Evolutionary conservation across 495 filamentous ascomycete species (phyloP).

Genomic region (Glonium stellatum): DNA sequence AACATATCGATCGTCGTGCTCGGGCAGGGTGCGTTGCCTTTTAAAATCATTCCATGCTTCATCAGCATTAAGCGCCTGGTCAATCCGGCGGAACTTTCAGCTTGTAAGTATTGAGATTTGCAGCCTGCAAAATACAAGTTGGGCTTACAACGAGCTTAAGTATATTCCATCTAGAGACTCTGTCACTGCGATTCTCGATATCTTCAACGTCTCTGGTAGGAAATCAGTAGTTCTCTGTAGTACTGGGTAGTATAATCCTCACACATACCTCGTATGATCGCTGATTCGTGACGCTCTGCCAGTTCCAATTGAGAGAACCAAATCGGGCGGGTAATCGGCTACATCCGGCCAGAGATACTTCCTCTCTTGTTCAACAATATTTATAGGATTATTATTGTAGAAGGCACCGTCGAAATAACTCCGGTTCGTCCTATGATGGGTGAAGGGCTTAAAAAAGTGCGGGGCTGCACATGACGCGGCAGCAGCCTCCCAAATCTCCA

Average conservation of each 20-base stretch:
- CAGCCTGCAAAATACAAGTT: neutral
- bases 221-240: no score
- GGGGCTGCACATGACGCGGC: slow-evolving; percentile 27
- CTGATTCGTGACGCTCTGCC: slow-evolving; percentile 3
- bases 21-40: neutral
- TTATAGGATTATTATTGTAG: slow-evolving; percentile 44
- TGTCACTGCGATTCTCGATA: no score
- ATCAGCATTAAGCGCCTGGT: slow-evolving; percentile 5
- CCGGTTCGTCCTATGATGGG: slow-evolving; percentile 33
- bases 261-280: no score
- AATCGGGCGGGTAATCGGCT: slow-evolving; percentile 36
- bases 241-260: no score
- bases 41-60: slow-evolving; percentile 3
- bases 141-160: no score
- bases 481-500: no score
- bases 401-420: slow-evolving; percentile 43
- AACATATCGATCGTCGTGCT: neutral
- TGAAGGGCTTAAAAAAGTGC: slow-evolving; percentile 43
- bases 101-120: no score
- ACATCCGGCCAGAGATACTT: slow-evolving; percentile 45
- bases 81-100: no score
- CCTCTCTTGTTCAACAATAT: slow-evolving; percentile 42
- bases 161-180: no score
- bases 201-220: no score
- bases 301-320: slow-evolving; percentile 46